Base-by-base conservation (phyloP, 495 filamentous ascomycete genomes). In the Aspergillus heteromorphus region DNA sequence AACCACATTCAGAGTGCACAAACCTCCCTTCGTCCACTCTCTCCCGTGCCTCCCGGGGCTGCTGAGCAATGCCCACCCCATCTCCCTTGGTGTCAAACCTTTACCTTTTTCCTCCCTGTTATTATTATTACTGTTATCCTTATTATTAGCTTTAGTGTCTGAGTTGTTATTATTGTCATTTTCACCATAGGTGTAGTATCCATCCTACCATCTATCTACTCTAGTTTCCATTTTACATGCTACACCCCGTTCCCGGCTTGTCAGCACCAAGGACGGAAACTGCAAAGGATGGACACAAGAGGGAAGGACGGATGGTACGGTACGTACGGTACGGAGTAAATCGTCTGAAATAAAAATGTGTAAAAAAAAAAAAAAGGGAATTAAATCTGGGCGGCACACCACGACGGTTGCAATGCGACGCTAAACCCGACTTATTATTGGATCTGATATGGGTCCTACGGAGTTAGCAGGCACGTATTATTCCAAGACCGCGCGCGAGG, bases 371-470 rank as follows among this genome's bases (percentile, higher is more conserved):
- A 29, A 42, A 51, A 53, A 31, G 51, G 17, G 17, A 55, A 53
- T 42, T 49, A 51, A 48, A 54, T 51, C 49, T 53, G 63, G 53
- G 58, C 61, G 59, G 57, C 57, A 63, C 58, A 54, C 54, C 40
- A 57, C 58, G 60, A 63, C 58, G 63, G 66, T 72, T 72, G 67
- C 65, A 71, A 71, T 62, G 57, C 63, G 59, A 68, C 64, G 59
- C 63, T 71, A 65, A 70, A 60, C 60, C 60, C 40, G 51, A 54
- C 65, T 65, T 64, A 65, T 67, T 65, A 70, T 72, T 72, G 69
- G 69, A 72, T 68, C 65, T 69, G 64, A 66, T 64, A 69, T 68
- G 67, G 67, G 65, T 64, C 67, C 63, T 50, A 62, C 56, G 51
- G 53, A 61, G 58, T 58, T 50, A 58, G 59, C 51, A 48, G 54